Evolutionary conservation across 257 asterid genomes (phyloP), one percentile per base, ranked within the genome.

Genomic region (Parsonsia alboflavescens): DNA sequence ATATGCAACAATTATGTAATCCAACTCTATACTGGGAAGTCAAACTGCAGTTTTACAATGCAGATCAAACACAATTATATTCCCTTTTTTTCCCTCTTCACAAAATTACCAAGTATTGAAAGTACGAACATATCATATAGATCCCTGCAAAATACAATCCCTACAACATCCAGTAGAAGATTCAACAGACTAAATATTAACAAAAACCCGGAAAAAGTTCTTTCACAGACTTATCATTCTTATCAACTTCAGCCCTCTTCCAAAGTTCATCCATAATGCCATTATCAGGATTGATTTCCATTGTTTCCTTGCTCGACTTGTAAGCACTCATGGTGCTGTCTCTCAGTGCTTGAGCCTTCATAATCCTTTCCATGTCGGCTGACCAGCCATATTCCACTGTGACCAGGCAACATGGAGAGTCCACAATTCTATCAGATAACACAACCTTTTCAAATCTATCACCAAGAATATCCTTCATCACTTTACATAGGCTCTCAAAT

Each of bases 211-310:
- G 70, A 80, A 76, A 52, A 17, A 0, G 0, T 17, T 19, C 17
- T 50, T 85, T 85, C 0, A 85, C 85, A 4, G 82, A 78, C 48
- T 82, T 79, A 52, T 85, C 89, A 6, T 79, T 81, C 69, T 78
- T 83, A 22, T 85, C 89, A 0, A 80, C 85, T 72, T 85, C 89
- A 0, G 82, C 89, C 30, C 86, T 76, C 77, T 85, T 80, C 72
- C 89, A 75, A 42, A 82, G 64, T 70, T 85, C 89, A 65, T 85
- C 86, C 85, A 85, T 80, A 5, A 85, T 85, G 0, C 85, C 85
- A 42, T 82, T 82, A 2, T 82, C 83, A 0, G 89, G 89, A 56
- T 85, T 82, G 71, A 80, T 85, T 52, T 85, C 89, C 89, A 85
- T 82, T 0, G 81, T 78, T 71, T 82, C 82, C 84, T 82, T 85